phyloP scores from a whole-genome alignment of 805 yeast species.

The Kluyveromyces aestuarii region DNA sequence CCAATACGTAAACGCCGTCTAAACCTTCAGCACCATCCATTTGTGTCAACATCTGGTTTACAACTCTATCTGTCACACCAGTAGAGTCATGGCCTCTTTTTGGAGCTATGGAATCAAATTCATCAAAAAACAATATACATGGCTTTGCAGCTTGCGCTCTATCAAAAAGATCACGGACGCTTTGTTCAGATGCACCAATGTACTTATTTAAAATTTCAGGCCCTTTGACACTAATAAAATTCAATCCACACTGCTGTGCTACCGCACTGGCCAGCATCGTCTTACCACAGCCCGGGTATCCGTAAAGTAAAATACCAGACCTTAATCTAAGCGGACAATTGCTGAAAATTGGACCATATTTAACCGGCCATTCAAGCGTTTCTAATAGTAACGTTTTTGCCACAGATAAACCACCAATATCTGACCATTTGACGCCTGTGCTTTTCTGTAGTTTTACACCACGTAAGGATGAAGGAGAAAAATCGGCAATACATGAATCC shows the following conservation, averaged over 20 bases:
- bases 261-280: constrained; percentile 88
- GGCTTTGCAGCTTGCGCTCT: constrained; percentile 94
- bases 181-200: constrained; percentile 95
- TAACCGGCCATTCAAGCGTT: constrained; percentile 95
- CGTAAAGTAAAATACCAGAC: constrained; percentile 84
- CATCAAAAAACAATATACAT: constrained; percentile 87
- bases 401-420: constrained; percentile 77
- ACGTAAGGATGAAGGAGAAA: constrained; percentile 70
- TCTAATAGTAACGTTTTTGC: constrained; percentile 73
- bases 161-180: constrained; percentile 86
- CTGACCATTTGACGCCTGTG: constrained; percentile 57
- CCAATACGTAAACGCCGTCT: constrained; percentile 92
- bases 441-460: constrained; percentile 79
- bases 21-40: constrained; percentile 99
- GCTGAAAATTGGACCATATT: constrained; percentile 89
- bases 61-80: constrained; percentile 96
- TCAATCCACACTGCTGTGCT: constrained; percentile 87
- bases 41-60: constrained; percentile 91
- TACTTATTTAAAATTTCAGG: constrained; percentile 93
- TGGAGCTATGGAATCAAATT: constrained; percentile 95
- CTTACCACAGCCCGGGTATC: constrained; percentile 97
- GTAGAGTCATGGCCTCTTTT: constrained; percentile 97
- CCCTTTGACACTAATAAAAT: constrained; percentile 88
- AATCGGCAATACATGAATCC: constrained; percentile 52
- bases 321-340: constrained; percentile 79